Percentiles rank a stretch among this genome's conserved stretches.
Conservation (phyloP, 176 grass and related monocot species). For the Phoenix roebelenii region DNA sequence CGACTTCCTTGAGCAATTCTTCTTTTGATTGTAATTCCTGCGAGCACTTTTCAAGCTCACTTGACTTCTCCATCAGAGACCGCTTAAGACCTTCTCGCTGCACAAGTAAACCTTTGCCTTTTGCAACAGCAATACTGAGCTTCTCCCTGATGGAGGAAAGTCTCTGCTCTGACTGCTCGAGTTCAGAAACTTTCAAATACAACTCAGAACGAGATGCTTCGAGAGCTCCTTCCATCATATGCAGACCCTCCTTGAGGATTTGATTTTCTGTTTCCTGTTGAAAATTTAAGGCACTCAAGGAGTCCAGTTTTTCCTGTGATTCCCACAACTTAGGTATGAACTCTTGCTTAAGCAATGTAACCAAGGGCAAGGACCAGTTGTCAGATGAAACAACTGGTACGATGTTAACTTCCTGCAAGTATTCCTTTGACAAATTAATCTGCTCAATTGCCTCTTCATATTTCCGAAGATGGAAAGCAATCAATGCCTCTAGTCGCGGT, state of each 20-base stretch:
- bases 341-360: constrained; percentile 42
- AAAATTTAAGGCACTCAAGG: constrained; percentile 51
- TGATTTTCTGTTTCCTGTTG: constrained; percentile 60
- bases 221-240: constrained; percentile 47
- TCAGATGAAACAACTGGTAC: constrained; percentile 47
- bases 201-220: constrained; percentile 33
- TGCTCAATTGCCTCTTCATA: constrained; percentile 51
- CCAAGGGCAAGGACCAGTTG: constrained; percentile 54
- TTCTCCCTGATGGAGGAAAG: constrained; percentile 80
- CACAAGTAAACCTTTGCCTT: constrained; percentile 89
- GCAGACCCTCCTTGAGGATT: constrained; percentile 47
- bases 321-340: constrained; percentile 49
- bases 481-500: constrained; percentile 54
- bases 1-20: constrained; percentile 54
- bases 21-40: constrained; percentile 56
- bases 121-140: constrained; percentile 89
- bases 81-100: constrained; percentile 90
- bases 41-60: constrained; percentile 61
- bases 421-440: constrained; percentile 63
- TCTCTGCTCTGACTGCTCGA: constrained; percentile 79
- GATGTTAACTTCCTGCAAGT: constrained; percentile 46
- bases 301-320: constrained; percentile 42
- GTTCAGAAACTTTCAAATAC: constrained; percentile 54
- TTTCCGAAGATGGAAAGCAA: constrained; percentile 48
- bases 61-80: constrained; percentile 72